A percentile compares a stretch with the other conserved stretches of the same genome.
Evolutionary conservation across 805 yeast genomes (phyloP).

Genomic region (Brettanomyces nanus): DNA sequence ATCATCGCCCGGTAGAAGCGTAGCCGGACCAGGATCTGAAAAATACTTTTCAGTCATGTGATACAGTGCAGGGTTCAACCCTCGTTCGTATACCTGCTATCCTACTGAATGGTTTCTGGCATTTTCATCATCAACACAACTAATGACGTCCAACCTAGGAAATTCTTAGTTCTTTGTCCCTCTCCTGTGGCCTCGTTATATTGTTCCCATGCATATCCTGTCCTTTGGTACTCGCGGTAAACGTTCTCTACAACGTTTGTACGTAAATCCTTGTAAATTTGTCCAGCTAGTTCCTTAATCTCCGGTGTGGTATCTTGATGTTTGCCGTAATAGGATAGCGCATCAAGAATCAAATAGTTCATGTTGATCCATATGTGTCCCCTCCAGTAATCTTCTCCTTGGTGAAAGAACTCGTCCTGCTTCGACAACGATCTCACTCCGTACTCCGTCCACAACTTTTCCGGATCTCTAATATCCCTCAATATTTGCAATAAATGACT

Average conservation of each 20-base stretch:
- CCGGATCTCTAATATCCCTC: conserved; percentile 55
- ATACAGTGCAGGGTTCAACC: not conserved
- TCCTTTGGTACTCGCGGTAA: conserved; percentile 55
- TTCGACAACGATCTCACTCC: conserved; percentile 81
- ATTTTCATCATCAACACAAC: conserved; percentile 74
- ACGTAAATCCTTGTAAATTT: conserved; percentile 53
- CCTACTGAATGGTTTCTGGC: conserved; percentile 44
- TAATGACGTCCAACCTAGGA: conserved; percentile 90
- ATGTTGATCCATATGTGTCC: conserved; percentile 92
- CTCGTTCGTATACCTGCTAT: not conserved
- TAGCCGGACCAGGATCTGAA: no score
- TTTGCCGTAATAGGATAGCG: conserved; percentile 47
- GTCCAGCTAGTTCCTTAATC: conserved; percentile 32
- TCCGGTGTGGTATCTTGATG: conserved; percentile 24
- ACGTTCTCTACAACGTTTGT: conserved; percentile 61
- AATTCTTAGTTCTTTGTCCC: conserved; percentile 78
- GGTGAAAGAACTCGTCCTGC: conserved; percentile 54
- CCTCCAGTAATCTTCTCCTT: conserved; percentile 91
- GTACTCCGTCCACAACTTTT: conserved; percentile 64
- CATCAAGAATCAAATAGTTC: conserved; percentile 73
- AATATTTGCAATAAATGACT: conserved; percentile 40
- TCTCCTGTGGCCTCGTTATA: conserved; percentile 71
- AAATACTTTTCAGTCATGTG: no score
- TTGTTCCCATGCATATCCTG: conserved; percentile 89
- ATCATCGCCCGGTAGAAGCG: no score